These are phyloP conservation scores for Globisporangium paroecandrum DNA, from an alignment of 352 stramenopile species.

Conservation along the genomic window DNA sequence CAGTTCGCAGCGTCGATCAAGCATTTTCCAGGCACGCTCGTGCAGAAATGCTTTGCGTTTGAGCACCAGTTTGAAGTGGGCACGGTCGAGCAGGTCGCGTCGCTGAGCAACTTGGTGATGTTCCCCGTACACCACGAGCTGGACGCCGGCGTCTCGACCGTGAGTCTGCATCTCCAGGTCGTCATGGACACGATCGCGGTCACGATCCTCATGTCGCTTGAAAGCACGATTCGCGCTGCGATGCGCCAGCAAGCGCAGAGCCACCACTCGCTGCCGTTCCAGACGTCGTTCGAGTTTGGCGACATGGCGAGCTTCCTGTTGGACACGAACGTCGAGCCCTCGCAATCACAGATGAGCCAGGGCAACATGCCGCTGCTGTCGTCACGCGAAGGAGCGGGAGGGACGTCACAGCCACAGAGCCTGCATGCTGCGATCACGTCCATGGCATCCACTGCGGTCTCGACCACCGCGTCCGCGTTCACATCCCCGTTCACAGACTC, in stretches of 20 bases:
- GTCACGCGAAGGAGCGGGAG: neutral
- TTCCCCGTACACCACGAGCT: slow-evolving; percentile 78
- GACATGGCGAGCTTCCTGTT: slow-evolving; percentile 52
- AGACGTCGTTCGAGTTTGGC: slow-evolving; percentile 26
- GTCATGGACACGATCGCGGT: slow-evolving; percentile 80
- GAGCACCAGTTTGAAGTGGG: slow-evolving; percentile 71
- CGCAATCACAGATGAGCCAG: slow-evolving; percentile 22
- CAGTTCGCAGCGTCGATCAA: slow-evolving; percentile 66
- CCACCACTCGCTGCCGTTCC: slow-evolving; percentile 14
- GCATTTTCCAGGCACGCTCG: slow-evolving; percentile 62
- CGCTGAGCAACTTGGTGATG: slow-evolving; percentile 70
- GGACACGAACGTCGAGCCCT: slow-evolving; percentile 73
- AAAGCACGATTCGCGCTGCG: slow-evolving; percentile 67
- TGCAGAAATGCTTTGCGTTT: slow-evolving; percentile 84
- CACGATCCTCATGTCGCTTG: slow-evolving; percentile 79
- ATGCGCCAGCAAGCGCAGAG: slow-evolving; percentile 36
- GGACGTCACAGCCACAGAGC: neutral
- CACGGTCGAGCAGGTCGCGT: slow-evolving; percentile 52
- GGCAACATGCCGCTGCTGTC: slow-evolving; percentile 27
- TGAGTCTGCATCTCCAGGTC: slow-evolving; percentile 76
- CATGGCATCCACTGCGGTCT: slow-evolving; percentile 18
- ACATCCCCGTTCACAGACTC: slow-evolving; percentile 36
- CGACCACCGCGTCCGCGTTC: slow-evolving; percentile 37
- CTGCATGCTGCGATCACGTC: slow-evolving; percentile 18
- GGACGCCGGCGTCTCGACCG: slow-evolving; percentile 60